Percentiles rank a stretch among this genome's conserved stretches.
phyloP scores from a whole-genome alignment of 495 filamentous ascomycete species.

The Aspergillus incahuasiensis region DNA sequence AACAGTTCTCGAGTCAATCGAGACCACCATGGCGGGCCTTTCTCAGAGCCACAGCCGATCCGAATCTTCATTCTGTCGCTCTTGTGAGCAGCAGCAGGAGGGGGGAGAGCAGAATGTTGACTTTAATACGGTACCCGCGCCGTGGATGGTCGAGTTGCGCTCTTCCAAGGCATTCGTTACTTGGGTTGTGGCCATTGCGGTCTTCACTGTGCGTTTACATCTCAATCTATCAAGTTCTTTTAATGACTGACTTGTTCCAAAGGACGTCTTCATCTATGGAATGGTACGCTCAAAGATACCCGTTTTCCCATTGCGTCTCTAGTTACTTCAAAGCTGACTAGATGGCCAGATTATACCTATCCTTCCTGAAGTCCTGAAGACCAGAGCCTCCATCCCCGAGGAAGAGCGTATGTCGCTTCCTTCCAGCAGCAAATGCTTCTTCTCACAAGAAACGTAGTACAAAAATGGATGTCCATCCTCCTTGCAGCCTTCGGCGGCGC shows the following conservation, averaged over 20 bases:
- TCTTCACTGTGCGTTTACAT: conserved; percentile 41
- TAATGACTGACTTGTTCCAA: neutral
- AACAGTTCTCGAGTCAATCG: neutral
- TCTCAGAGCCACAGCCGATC: neutral
- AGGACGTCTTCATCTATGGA: conserved; percentile 73
- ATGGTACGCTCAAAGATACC: conserved; percentile 56
- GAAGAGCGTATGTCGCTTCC: conserved; percentile 40
- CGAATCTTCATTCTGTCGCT: neutral
- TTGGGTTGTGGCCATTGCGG: conserved; percentile 47
- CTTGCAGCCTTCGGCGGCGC: conserved; percentile 70
- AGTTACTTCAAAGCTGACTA: neutral
- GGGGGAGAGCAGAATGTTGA: neutral
- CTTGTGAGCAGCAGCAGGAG: conserved; percentile 7
- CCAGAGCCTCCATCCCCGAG: conserved; percentile 51
- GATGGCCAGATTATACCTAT: conserved; percentile 62
- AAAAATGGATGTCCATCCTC: conserved; percentile 69
- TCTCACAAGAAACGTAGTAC: conserved; percentile 41
- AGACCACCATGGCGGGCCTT: neutral
- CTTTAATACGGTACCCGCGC: neutral
- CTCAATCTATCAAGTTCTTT: neutral
- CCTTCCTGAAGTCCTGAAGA: conserved; percentile 65
- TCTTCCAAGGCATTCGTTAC: conserved; percentile 44
- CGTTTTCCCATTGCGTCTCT: too few species aligned
- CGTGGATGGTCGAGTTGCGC: conserved; percentile 25
- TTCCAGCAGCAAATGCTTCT: conserved; percentile 16